phyloP scores from a whole-genome alignment of 2,329 filamentous ascomycete species.

The Chrysoporthe puriensis region DNA sequence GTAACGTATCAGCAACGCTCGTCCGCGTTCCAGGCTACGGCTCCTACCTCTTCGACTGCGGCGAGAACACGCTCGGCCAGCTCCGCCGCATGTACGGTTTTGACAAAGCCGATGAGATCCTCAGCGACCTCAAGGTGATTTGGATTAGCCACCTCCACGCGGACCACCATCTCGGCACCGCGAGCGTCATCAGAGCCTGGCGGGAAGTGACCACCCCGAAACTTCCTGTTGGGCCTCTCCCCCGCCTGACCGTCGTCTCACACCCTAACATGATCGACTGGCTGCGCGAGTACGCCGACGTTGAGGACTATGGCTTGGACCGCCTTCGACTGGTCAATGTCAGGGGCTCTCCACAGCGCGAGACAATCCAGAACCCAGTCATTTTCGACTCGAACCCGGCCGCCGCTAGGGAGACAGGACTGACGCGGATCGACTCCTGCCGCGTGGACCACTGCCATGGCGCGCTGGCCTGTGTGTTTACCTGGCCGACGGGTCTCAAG shows the following conservation, averaged over 20 bases:
- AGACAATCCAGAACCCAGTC: conserved; percentile 32
- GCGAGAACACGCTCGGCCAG: conserved; percentile 90
- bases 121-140: conserved; percentile 79
- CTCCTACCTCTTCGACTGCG: conserved; percentile 89
- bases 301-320: conserved; percentile 76
- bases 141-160: conserved; percentile 97
- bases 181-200: conserved; percentile 83
- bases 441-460: conserved; percentile 78
- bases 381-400: conserved; percentile 39
- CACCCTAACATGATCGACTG: conserved; percentile 73
- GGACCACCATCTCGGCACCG: conserved; percentile 89
- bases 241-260: conserved; percentile 66
- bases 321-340: conserved; percentile 45
- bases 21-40: conserved; percentile 82
- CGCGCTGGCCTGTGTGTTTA: conserved; percentile 76
- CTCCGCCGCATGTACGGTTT: conserved; percentile 73
- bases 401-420: conserved; percentile 52
- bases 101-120: conserved; percentile 67
- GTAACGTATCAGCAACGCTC: conserved; percentile 90
- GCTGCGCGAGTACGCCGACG: conserved; percentile 75
- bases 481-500: conserved; percentile 80
- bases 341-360: conserved; percentile 16
- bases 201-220: conserved; percentile 56
- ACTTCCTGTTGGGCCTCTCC: conserved; percentile 27
- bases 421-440: conserved; percentile 69